Evolutionary conservation across 768 basidiomycete genomes (phyloP), one percentile per base, ranked within the genome.

Genomic region (Boletus huronensis): DNA sequence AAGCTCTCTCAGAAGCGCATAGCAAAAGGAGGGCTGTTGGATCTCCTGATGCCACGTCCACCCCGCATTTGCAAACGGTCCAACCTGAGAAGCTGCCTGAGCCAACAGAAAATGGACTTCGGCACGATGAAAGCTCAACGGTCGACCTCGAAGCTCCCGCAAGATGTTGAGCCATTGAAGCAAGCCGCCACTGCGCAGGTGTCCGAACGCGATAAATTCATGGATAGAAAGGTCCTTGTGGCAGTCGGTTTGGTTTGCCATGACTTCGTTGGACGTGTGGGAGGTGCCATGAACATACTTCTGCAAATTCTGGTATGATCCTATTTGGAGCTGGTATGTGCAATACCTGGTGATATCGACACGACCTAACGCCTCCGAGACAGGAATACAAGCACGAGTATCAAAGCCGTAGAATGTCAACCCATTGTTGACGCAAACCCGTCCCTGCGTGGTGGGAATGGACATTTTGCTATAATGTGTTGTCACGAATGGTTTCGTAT

Each of bases 131-230:
- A 83, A 76, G 9, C 69, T 72, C 50, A 83, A 57, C 0, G 60
- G 58, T 21, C 71, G 67, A 7, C 69, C 68, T 7, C 70, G 69
- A n/a, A 83, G 57, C 55, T 79, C 79, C n/a, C 76, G 72, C 13
- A 72, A 53, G 36, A 83, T 74, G 53, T 82, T 82, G 36, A 75
- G 62, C 81, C 80, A 82, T 46, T 82, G 81, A 0, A 83, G 57
- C 2, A 53, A 62, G 0, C 68, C 53, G 0, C 81, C 80, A 35
- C 75, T 71, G 6, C 82, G 77, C 34, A 83, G 56, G 46, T 70
- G 66, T 11, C 72, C 75, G 48, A 80, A 83, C 0, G 76, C 70
- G 13, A 75, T 65, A 32, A 68, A 76, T 50, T 83, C 80, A 28
- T 83, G 79, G 2, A 79, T 55, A 8, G 57, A 71, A 23, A 83